Conservation (phyloP, 2,329 filamentous ascomycete genomes). For the Rhexocercosporidium sp. region DNA sequence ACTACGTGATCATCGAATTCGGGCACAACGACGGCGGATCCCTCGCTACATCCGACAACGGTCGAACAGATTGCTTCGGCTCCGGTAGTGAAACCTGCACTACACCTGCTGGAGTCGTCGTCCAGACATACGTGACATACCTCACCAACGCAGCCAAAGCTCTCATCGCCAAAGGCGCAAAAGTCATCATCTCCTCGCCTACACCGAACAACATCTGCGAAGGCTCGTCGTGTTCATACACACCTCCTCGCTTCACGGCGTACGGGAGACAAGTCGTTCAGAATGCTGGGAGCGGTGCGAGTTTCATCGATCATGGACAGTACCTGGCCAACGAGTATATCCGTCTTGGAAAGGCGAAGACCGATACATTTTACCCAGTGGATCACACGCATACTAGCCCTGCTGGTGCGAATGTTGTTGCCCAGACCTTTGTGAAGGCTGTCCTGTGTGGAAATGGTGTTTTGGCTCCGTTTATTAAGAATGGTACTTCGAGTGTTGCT, state of each 20-base stretch:
- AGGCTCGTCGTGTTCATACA: constrained; percentile 53
- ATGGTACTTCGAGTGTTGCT: constrained; percentile 33
- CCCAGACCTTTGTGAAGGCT: constrained; percentile 62
- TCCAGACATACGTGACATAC: constrained; percentile 41
- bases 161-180: constrained; percentile 59
- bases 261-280: constrained; percentile 56
- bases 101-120: constrained; percentile 54
- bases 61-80: constrained; percentile 60
- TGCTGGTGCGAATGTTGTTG: constrained; percentile 57
- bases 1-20: constrained; percentile 61
- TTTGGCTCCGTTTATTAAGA: constrained; percentile 36
- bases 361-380: constrained; percentile 57
- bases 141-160: constrained; percentile 34
- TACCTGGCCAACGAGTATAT: constrained; percentile 58
- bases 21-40: constrained; percentile 73
- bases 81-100: constrained; percentile 52
- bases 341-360: constrained; percentile 50
- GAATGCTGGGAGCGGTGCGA: constrained; percentile 44
- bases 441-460: constrained; percentile 36
- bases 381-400: constrained; percentile 67
- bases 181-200: constrained; percentile 62
- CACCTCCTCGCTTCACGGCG: constrained; percentile 58
- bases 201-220: constrained; percentile 71
- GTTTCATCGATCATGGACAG: constrained; percentile 63
- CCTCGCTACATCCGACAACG: constrained; percentile 59